Percentiles rank a stretch among this genome's conserved stretches.
Conservation (phyloP, 352 stramenopile genomes). For the Phytophthora nicotianae region DNA sequence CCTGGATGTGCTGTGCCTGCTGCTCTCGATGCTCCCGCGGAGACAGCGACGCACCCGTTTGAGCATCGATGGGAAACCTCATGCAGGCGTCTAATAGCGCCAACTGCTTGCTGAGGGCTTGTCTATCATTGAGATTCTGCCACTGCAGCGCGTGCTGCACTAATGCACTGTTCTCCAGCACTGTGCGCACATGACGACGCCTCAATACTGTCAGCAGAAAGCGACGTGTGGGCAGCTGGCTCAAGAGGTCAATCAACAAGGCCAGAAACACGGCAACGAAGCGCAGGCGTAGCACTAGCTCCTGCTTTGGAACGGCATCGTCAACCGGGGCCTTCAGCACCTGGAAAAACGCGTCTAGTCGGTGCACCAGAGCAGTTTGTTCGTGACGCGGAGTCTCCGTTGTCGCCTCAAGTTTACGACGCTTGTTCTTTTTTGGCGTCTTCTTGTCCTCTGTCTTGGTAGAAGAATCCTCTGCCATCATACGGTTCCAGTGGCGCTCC, state of each 20-base stretch:
- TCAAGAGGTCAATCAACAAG: conserved; percentile 87
- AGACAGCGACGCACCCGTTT: conserved; percentile 72
- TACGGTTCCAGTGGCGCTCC: conserved; percentile 65
- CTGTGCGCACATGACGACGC: conserved; percentile 59
- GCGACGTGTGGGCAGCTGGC: conserved; percentile 89
- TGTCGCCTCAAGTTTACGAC: conserved; percentile 36
- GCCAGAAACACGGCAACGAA: conserved; percentile 76
- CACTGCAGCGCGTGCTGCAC: conserved; percentile 47
- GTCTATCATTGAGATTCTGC: conserved; percentile 40
- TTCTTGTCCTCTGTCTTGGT: conserved; percentile 18
- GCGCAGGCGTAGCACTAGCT: conserved; percentile 27
- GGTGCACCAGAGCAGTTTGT: conserved; percentile 38
- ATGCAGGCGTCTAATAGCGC: conserved; percentile 70
- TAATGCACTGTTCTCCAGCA: conserved; percentile 45
- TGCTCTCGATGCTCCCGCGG: conserved; percentile 54
- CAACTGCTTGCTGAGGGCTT: conserved; percentile 67
- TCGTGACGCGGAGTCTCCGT: conserved; percentile 16
- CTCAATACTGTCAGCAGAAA: conserved; percentile 78
- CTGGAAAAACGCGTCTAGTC: conserved; percentile 59
- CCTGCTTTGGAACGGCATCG: conserved; percentile 25
- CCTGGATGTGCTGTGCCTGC: conserved; percentile 57
- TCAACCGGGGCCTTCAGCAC: conserved; percentile 35
- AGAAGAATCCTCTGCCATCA: conserved; percentile 13
- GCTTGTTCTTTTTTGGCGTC: conserved; percentile 38
- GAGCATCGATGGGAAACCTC: conserved; percentile 84